These are phyloP conservation scores for Melanopsichium pennsylvanicum DNA, from an alignment of 1,284 basidiomycete species.

Conservation along the genomic window DNA sequence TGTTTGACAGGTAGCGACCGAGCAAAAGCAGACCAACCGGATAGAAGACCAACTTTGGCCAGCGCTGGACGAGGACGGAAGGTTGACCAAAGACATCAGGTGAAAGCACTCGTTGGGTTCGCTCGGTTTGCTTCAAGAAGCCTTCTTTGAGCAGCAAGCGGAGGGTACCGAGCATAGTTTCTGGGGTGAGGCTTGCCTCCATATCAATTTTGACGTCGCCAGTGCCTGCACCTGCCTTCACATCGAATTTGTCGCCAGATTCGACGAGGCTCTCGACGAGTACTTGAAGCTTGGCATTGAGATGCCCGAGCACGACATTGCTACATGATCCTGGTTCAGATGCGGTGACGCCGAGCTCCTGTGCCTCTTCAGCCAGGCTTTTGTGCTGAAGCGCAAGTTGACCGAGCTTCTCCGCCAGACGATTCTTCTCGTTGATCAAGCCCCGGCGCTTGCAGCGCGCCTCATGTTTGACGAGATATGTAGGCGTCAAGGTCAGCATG, in stretches of 20 bases:
- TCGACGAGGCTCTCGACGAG: slow-evolving; percentile 24
- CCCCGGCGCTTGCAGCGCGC: slow-evolving; percentile 48
- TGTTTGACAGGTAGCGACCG: slow-evolving; percentile 36
- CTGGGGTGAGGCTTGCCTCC: slow-evolving; percentile 18
- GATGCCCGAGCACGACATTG: slow-evolving; percentile 20
- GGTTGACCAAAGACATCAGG: slow-evolving; percentile 43
- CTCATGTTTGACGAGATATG: slow-evolving; percentile 48
- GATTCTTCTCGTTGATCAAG: slow-evolving; percentile 39
- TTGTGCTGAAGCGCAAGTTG: slow-evolving; percentile 35
- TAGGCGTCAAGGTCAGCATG: slow-evolving; percentile 30
- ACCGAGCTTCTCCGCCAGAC: slow-evolving; percentile 45
- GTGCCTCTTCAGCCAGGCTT: slow-evolving; percentile 18
- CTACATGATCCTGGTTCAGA: neutral
- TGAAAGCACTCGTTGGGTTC: slow-evolving; percentile 24
- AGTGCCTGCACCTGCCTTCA: too few relatives aligned
- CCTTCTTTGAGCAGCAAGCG: slow-evolving; percentile 36
- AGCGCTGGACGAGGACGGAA: slow-evolving; percentile 40
- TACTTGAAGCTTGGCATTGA: slow-evolving; percentile 38
- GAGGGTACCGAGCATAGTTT: slow-evolving; percentile 26
- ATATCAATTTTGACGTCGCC: slow-evolving; percentile 27
- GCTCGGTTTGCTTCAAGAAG: slow-evolving; percentile 26
- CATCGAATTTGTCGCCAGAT: too few relatives aligned
- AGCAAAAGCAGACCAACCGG: slow-evolving; percentile 41
- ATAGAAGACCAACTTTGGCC: slow-evolving; percentile 56
- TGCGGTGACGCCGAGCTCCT: slow-evolving; percentile 9